Evolutionary conservation across 2,329 filamentous ascomycete genomes (phyloP).

Genomic region (Diaporthe sp.): DNA sequence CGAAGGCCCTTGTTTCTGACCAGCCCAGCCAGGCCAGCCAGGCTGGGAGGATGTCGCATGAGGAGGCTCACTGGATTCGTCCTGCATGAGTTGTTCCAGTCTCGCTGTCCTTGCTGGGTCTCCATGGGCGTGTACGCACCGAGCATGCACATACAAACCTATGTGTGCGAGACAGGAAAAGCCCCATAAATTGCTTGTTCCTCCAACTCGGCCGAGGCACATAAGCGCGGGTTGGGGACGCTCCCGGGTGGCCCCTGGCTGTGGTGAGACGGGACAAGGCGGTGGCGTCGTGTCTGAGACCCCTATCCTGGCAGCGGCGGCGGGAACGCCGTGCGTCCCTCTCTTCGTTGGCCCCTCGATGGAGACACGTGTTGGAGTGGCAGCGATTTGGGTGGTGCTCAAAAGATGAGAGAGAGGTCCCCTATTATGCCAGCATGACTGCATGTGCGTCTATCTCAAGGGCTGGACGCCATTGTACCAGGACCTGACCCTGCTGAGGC

Average conservation of each 20-base stretch:
- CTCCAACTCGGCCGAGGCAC: constrained; percentile 24
- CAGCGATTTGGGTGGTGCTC: not conserved
- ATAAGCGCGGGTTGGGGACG: constrained; percentile 12
- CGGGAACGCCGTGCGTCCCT: constrained; percentile 20
- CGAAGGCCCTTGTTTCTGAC: not conserved
- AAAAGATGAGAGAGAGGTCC: not conserved
- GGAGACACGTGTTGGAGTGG: constrained; percentile 29
- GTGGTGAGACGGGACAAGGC: constrained; percentile 30
- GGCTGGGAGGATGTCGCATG: not conserved
- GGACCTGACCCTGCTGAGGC: not conserved
- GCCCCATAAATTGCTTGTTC: not conserved
- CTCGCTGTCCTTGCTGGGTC: not conserved
- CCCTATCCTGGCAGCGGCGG: constrained; percentile 19
- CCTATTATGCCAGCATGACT: not conserved
- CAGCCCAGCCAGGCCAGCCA: not conserved
- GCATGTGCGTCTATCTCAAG: too few species aligned
- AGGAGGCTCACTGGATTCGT: not conserved
- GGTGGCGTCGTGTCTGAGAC: constrained; percentile 28
- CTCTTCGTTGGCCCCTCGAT: constrained; percentile 10
- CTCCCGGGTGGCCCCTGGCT: constrained; percentile 24
- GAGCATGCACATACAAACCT: not conserved
- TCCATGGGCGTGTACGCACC: not conserved
- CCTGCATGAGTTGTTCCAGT: not conserved
- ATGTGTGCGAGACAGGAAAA: not conserved
- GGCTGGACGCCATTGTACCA: not conserved